phyloP scores from a whole-genome alignment of 805 yeast genomes.

The Lipomyces starkeyi region DNA sequence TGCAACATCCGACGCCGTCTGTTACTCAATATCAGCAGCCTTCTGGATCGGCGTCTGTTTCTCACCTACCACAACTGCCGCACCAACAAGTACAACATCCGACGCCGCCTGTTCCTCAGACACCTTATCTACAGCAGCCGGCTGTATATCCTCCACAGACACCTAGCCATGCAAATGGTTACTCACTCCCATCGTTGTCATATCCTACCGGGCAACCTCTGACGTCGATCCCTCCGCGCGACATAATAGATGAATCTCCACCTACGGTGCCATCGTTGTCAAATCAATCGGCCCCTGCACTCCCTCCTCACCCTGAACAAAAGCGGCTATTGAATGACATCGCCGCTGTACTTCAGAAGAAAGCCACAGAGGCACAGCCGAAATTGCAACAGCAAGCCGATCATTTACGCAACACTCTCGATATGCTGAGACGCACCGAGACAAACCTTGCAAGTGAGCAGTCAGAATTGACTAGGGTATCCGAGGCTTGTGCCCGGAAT shows the following conservation, averaged over 20 bases:
- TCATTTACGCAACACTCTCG: conserved; percentile 46
- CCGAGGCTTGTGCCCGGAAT: conserved; percentile 52
- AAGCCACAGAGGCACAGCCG: conserved; percentile 40
- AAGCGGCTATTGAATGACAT: conserved; percentile 41
- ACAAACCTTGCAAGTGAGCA: conserved; percentile 49
- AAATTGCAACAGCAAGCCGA: conserved; percentile 41
- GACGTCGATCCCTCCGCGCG: conserved; percentile 1
- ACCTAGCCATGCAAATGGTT: conserved; percentile 17
- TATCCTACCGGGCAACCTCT: background rate
- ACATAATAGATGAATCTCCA: conserved; percentile 27
- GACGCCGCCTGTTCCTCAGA: conserved; percentile 5
- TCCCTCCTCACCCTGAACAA: conserved; percentile 50
- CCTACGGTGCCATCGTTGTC: background rate
- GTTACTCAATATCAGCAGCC: conserved; percentile 8
- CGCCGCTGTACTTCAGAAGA: conserved; percentile 39
- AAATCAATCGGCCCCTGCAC: conserved; percentile 28
- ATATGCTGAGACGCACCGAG: conserved; percentile 48
- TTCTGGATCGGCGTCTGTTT: background rate
- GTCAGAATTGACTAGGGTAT: conserved; percentile 37
- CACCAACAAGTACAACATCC: background rate
- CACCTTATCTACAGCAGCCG: conserved; percentile 14
- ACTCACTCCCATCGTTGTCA: conserved; percentile 5
- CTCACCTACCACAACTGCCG: conserved; percentile 2
- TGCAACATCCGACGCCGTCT: conserved; percentile 2
- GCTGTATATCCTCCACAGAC: conserved; percentile 10